Percentiles rank a stretch among this genome's conserved stretches.
phyloP scores from a whole-genome alignment of 108 stramenopile genomes.

The Mayamaea pseudoterrestris region DNA sequence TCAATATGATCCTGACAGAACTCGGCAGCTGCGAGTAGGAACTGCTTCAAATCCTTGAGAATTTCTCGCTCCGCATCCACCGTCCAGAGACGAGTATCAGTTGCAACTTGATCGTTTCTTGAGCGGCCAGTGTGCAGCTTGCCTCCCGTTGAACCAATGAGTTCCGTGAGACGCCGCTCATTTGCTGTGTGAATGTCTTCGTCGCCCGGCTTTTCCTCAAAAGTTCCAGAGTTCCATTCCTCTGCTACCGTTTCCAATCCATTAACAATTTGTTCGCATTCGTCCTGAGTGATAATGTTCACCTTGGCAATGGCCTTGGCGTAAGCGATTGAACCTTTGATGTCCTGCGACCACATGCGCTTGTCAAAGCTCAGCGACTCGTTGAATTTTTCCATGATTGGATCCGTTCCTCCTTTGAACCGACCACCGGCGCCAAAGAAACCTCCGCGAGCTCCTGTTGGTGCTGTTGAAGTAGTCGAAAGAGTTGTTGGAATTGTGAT shows the following conservation, averaged over 20 bases:
- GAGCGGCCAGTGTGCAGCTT: constrained; percentile 97
- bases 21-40: constrained; percentile 59
- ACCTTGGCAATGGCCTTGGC: constrained; percentile 82
- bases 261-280: constrained; percentile 46
- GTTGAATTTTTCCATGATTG: constrained; percentile 99
- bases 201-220: constrained; percentile 83
- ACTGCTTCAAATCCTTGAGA: constrained; percentile 51
- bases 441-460: constrained; percentile 74
- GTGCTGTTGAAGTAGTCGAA: background rate
- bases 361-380: constrained; percentile 91
- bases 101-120: constrained; percentile 96
- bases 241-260: constrained; percentile 73
- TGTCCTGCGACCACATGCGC: constrained; percentile 94
- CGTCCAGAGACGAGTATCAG: constrained; percentile 95
- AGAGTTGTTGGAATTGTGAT: background rate
- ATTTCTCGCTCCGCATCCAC: constrained; percentile 77
- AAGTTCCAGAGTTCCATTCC: constrained; percentile 88
- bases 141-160: constrained; percentile 88
- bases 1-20: constrained; percentile 81
- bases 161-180: constrained; percentile 95
- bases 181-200: constrained; percentile 99
- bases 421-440: constrained; percentile 91
- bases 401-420: constrained; percentile 96
- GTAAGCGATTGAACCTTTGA: constrained; percentile 90
- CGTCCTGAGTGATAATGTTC: constrained; percentile 84